A percentile compares a stretch with the other conserved stretches of the same genome.
These are phyloP conservation scores for Coemansia sp. DNA, from an alignment of 192 early-diverging fungal genomes.

Conservation along the genomic window DNA sequence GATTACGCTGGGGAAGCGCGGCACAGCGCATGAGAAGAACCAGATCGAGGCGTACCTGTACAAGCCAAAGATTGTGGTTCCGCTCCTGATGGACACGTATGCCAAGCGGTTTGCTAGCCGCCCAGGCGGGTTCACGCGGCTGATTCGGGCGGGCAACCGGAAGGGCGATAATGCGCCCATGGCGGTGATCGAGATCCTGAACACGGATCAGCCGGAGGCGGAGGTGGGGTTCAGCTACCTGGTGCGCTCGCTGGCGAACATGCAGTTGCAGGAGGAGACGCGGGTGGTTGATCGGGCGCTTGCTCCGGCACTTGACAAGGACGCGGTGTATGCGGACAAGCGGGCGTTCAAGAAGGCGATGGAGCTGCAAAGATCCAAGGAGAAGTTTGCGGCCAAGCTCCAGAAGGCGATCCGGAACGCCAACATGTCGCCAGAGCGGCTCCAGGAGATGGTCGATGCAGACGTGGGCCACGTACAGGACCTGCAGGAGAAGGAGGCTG, in stretches of 20 bases:
- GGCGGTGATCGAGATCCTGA: constrained; percentile 88
- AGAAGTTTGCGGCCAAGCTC: constrained; percentile 34
- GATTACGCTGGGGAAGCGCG: constrained; percentile 78
- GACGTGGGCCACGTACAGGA: constrained; percentile 21
- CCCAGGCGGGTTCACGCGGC: constrained; percentile 84
- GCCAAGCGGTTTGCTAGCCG: constrained; percentile 76
- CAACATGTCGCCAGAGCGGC: constrained; percentile 18
- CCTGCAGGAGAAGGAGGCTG: constrained; percentile 11
- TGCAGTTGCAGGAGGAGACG: constrained; percentile 33
- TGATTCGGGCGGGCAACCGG: constrained; percentile 70
- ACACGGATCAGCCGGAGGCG: constrained; percentile 56
- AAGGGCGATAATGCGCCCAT: constrained; percentile 80
- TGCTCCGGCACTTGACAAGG: constrained; percentile 9
- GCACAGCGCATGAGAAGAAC: constrained; percentile 53
- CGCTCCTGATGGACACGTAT: constrained; percentile 75
- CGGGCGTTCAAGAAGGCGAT: constrained; percentile 34
- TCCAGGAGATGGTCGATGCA: constrained; percentile 37
- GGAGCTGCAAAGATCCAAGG: constrained; percentile 18
- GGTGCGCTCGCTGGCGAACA: constrained; percentile 35
- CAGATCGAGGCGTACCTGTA: constrained; percentile 57
- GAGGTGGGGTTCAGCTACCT: constrained; percentile 62
- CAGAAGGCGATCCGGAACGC: constrained; percentile 34
- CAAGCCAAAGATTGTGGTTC: constrained; percentile 65
- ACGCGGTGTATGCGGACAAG: constrained; percentile 15
- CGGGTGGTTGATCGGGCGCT: constrained; percentile 30